Conservation (phyloP, 768 basidiomycete genomes). For the Trametes coccinea region DNA sequence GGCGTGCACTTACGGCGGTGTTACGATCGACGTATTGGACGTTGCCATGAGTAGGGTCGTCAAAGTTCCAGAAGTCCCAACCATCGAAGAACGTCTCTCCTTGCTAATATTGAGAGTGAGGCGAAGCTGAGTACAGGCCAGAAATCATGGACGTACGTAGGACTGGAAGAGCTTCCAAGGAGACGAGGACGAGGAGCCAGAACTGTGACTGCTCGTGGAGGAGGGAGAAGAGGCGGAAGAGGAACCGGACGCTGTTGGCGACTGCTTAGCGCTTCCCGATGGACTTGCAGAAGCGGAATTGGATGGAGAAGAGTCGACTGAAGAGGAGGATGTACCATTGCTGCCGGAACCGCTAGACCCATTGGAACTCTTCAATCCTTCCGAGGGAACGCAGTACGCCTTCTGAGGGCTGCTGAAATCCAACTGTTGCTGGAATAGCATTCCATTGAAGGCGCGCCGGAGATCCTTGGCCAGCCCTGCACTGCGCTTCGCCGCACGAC, state of each 20-base stretch:
- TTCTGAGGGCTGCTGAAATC: conserved; percentile 20
- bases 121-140: neutral
- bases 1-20: conserved; percentile 49
- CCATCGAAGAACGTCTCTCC: conserved; percentile 80
- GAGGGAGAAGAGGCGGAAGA: conserved; percentile 13
- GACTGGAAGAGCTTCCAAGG: conserved; percentile 52
- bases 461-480: conserved; percentile 68
- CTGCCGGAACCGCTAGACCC: conserved; percentile 1
- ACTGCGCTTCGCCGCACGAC: conserved; percentile 59
- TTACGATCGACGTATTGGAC: conserved; percentile 68
- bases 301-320: neutral
- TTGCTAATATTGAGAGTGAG: conserved; percentile 37
- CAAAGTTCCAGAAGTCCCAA: conserved; percentile 68
- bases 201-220: conserved; percentile 15
- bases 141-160: conserved; percentile 48
- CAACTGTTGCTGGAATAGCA: conserved; percentile 39
- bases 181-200: conserved; percentile 11
- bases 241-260: conserved; percentile 14
- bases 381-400: conserved; percentile 37
- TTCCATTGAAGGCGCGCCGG: conserved; percentile 59
- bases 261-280: conserved; percentile 18
- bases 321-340: conserved; percentile 11
- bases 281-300: conserved; percentile 7
- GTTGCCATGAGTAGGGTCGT: conserved; percentile 77
- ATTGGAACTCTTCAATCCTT: conserved; percentile 9